phyloP scores from a whole-genome alignment of 2,329 filamentous ascomycete genomes.

The Talaromyces funiculosus region DNA sequence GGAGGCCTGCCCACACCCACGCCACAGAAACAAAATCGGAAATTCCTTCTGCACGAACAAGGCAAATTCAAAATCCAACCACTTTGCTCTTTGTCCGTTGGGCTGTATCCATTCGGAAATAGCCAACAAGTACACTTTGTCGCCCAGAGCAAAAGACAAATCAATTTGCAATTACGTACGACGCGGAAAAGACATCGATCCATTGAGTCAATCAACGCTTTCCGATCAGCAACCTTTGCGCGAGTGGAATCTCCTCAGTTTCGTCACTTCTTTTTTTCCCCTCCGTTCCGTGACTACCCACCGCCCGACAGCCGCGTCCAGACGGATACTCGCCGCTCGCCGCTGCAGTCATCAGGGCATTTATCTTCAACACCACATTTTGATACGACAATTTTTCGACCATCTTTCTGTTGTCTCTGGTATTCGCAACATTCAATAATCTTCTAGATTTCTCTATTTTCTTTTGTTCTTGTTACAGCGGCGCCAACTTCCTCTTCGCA shows the following conservation, averaged over 20 bases:
- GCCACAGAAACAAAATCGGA: conserved; percentile 3
- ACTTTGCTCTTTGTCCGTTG: not conserved
- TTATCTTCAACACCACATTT: not conserved
- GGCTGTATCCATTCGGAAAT: not conserved
- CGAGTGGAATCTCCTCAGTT: not conserved
- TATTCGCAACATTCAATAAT: not conserved
- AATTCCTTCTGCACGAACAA: not conserved
- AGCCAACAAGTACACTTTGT: not conserved
- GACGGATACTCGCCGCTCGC: conserved; percentile 5
- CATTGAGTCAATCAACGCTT: not conserved
- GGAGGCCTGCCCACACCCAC: not conserved
- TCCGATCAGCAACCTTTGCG: not conserved
- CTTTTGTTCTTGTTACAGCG: not conserved
- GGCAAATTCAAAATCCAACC: conserved; percentile 5
- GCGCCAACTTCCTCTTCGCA: not conserved
- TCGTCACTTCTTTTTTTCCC: conserved; percentile 8
- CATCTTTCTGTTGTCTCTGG: not conserved
- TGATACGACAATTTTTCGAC: not conserved
- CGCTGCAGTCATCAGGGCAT: not conserved
- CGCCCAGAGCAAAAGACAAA: not conserved
- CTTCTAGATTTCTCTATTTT: not conserved
- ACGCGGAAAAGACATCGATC: not conserved
- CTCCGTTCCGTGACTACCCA: conserved; percentile 3
- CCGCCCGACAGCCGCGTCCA: not conserved
- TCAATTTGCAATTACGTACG: not conserved